Base-by-base conservation (phyloP, 495 filamentous ascomycete species). In the Penicillium bovifimosum region DNA sequence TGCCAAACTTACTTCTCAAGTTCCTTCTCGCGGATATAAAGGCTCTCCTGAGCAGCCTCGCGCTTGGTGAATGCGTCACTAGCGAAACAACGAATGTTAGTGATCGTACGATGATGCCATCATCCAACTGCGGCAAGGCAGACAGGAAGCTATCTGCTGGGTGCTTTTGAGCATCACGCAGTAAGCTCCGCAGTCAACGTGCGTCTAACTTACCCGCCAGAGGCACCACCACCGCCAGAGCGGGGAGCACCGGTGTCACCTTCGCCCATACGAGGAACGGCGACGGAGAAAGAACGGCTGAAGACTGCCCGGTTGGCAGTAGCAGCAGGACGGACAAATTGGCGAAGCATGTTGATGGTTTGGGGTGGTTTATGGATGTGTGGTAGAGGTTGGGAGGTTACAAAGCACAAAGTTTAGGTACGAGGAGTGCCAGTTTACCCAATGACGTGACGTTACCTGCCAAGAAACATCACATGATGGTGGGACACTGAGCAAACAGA, bases 31-130 rank as follows among this genome's bases (percentile, higher is more conserved):
- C 80, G 76, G 71, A 99, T 88, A 75, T 87, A 86, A 56, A 80
- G 79, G 65, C 87, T 83, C 74, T 99, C 93, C 65, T 77, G 78
- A 53, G 92, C 92, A 56, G 84, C 84, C 74, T 99, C 93, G 59
- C 93, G 90, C 67, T 84, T 83, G 66, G 86, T 86, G 81, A 96
- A 99, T 44, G 86, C 78, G 67, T 99, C 93, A 53, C 91, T 92
- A 54, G 60, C 44, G 35, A 44, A 20, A 26, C n/a, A 27, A 40
- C 28, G 13, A 31, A 43, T 14, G 49, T 56, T 47, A 55, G 54
- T 34, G 20, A 51, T 56, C 35, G 16, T 54, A 36, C 38, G 28
- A 40, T 50, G 34, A 58, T 61, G 54, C 59, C 59, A 49, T 59
- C 58, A 58, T 58, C 2, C 16, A 14, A 29, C 44, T 34, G 39